phyloP scores from a whole-genome alignment of 1,284 basidiomycete genomes.

The Irpex lacteus region DNA sequence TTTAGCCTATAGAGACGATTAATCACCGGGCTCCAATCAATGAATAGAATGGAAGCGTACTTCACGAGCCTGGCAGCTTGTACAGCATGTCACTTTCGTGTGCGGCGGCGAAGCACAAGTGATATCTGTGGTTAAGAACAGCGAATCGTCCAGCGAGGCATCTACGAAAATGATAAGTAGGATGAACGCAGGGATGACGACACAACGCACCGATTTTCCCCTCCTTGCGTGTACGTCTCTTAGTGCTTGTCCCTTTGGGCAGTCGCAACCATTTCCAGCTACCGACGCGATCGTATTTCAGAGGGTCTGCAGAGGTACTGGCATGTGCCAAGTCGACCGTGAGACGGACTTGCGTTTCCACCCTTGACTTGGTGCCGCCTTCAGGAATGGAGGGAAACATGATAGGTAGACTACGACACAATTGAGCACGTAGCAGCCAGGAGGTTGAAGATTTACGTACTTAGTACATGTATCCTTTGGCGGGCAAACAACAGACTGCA shows the following conservation, averaged over 20 bases:
- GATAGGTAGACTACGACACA: conserved; percentile 58
- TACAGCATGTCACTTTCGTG: conserved; percentile 77
- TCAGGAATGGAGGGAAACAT: conserved; percentile 84
- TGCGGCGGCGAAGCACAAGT: conserved; percentile 79
- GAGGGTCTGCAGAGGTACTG: conserved; percentile 53
- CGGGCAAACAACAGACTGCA: conserved; percentile 62
- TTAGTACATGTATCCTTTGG: conserved; percentile 72
- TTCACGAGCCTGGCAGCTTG: conserved; percentile 83
- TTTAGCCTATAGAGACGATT: conserved; percentile 56
- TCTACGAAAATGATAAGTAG: conserved; percentile 41
- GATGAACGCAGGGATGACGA: conserved; percentile 16
- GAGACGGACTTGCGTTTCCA: conserved; percentile 90
- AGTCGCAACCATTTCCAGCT: conserved; percentile 84
- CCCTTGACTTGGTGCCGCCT: conserved; percentile 87
- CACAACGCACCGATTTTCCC: conserved; percentile 69
- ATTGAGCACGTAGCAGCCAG: conserved; percentile 3
- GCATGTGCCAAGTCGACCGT: conserved; percentile 73
- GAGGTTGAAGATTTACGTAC: conserved; percentile 33
- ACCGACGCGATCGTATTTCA: conserved; percentile 70
- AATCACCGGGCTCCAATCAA: conserved; percentile 12
- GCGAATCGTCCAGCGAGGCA: conserved; percentile 66
- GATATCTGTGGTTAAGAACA: conserved; percentile 66
- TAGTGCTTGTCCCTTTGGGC: conserved; percentile 77
- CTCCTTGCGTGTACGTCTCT: conserved; percentile 81
- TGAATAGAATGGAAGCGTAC: conserved; percentile 37